These are phyloP conservation scores for Hortiboletus campestris DNA, from an alignment of 768 basidiomycete species.

Conservation along the genomic window DNA sequence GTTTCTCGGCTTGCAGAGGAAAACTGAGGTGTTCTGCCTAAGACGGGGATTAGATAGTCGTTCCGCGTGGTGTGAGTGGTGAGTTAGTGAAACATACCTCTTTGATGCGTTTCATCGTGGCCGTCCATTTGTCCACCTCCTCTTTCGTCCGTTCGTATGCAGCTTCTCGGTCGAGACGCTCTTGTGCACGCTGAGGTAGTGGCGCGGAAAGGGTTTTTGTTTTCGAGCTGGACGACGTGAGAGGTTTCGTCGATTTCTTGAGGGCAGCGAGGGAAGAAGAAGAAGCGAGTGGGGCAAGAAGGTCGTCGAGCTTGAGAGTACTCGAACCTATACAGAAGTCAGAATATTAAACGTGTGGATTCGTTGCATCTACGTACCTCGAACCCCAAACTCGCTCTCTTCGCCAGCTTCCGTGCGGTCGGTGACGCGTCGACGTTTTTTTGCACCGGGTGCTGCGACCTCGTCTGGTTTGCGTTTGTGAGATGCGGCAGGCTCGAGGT, in stretches of 20 bases:
- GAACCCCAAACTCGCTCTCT: conserved; percentile 77
- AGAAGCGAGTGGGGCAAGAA: conserved; percentile 68
- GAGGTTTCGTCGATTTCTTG: conserved; percentile 65
- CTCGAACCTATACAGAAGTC: conserved; percentile 23
- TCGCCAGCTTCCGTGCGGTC: conserved; percentile 78
- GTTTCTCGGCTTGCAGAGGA: conserved; percentile 67
- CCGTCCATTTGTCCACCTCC: conserved; percentile 92
- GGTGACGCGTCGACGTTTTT: conserved; percentile 58
- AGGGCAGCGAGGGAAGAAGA: conserved; percentile 60
- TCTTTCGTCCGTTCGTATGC: conserved; percentile 92
- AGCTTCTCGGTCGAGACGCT: conserved; percentile 87
- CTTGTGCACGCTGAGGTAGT: conserved; percentile 81
- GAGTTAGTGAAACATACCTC: conserved; percentile 49
- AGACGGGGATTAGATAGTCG: conserved; percentile 3
- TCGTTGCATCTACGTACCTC: conserved; percentile 35
- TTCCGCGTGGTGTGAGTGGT: neutral
- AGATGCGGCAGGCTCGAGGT: conserved; percentile 51
- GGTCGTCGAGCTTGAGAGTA: conserved; percentile 68
- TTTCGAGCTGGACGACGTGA: conserved; percentile 54
- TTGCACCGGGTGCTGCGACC: conserved; percentile 26
- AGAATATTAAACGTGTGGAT: neutral
- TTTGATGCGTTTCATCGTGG: conserved; percentile 87
- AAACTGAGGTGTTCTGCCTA: conserved; percentile 88
- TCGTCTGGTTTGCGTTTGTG: conserved; percentile 54
- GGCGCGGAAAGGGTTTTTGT: conserved; percentile 73